Conservation (phyloP, 2,329 filamentous ascomycete species). For the Calcarisporium arbuscula region DNA sequence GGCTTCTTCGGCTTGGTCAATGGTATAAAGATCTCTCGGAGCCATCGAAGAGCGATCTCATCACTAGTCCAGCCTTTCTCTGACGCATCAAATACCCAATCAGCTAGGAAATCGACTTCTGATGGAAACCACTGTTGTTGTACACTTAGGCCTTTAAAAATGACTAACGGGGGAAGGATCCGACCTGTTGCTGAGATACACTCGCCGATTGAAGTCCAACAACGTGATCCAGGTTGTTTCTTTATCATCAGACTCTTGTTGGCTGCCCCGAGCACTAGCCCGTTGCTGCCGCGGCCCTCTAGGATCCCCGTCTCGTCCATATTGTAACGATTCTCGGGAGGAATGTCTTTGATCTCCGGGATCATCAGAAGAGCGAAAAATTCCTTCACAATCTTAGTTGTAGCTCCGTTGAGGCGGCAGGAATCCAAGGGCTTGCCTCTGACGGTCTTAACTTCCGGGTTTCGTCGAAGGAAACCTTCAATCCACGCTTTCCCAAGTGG, state of each 20-base stretch:
- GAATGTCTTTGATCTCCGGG: not conserved
- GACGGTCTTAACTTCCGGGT: slow-evolving; percentile 4
- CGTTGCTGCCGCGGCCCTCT: slow-evolving; percentile 4
- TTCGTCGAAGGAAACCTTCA: slow-evolving; percentile 5
- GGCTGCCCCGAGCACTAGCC: slow-evolving; percentile 8
- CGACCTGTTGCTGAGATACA: slow-evolving; percentile 11
- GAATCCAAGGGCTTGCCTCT: slow-evolving; percentile 2
- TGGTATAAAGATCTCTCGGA: slow-evolving; percentile 1
- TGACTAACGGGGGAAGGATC: slow-evolving; percentile 11
- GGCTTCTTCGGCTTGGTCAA: not conserved
- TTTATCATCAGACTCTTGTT: slow-evolving; percentile 4
- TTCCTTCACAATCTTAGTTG: slow-evolving; percentile 4
- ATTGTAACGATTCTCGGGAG: slow-evolving; percentile 1
- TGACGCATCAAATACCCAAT: slow-evolving; percentile 13
- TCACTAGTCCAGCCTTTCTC: slow-evolving; percentile 17
- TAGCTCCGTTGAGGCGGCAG: not conserved
- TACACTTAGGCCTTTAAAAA: slow-evolving; percentile 15
- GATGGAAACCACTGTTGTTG: slow-evolving; percentile 14
- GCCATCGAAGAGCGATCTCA: not conserved
- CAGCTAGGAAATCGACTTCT: slow-evolving; percentile 6
- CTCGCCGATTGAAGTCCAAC: slow-evolving; percentile 14
- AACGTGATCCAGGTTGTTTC: slow-evolving; percentile 10
- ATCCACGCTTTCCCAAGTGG: slow-evolving; percentile 8
- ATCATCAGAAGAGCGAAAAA: slow-evolving; percentile 1
- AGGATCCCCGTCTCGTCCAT: slow-evolving; percentile 10